These are phyloP conservation scores for Camellia lanceoleosa DNA, from an alignment of 148 eudicot species.

Conservation along the genomic window DNA sequence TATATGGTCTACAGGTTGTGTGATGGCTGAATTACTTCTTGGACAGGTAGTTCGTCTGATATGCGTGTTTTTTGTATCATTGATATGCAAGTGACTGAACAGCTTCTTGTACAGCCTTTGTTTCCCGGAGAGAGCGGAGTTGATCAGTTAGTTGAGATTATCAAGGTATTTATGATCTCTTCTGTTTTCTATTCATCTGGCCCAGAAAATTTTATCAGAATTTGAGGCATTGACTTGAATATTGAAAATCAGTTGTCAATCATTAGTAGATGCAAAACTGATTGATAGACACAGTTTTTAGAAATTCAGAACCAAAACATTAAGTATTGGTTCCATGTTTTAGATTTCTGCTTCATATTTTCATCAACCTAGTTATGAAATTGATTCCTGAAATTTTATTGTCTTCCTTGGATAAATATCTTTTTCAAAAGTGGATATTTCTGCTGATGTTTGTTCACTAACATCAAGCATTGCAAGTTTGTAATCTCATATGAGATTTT, in stretches of 20 bases:
- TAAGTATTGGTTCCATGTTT: neutral
- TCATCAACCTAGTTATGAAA: neutral
- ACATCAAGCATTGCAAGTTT: neutral
- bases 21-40: conserved; percentile 94
- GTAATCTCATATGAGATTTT: neutral
- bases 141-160: conserved; percentile 91
- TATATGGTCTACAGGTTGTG: conserved; percentile 96
- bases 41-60: conserved; percentile 55
- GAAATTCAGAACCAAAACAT: neutral
- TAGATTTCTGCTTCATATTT: neutral
- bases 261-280: neutral
- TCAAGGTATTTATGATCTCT: conserved; percentile 54
- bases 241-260: neutral
- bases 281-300: neutral
- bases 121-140: conserved; percentile 98
- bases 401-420: neutral
- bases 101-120: conserved; percentile 60
- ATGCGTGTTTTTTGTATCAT: neutral
- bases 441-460: neutral
- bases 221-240: conserved; percentile 1
- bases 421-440: neutral
- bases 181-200: neutral
- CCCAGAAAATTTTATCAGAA: neutral
- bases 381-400: neutral
- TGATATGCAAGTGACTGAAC: neutral